phyloP scores from a whole-genome alignment of 139 green algal genomes.

The Volvox africanus region DNA sequence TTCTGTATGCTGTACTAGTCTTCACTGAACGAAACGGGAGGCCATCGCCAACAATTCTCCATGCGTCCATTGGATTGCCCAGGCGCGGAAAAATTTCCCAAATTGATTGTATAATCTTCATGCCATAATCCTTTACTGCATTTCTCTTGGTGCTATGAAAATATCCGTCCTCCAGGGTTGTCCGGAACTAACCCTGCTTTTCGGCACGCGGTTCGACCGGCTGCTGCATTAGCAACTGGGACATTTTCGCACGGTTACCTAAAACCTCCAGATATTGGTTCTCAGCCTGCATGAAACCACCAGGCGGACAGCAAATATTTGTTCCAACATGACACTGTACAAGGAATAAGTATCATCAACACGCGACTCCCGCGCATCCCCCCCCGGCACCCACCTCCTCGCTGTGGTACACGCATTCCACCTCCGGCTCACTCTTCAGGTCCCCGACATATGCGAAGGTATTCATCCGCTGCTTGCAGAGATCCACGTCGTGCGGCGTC shows the following conservation, averaged over 20 bases:
- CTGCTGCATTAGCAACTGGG: slow-evolving; percentile 39
- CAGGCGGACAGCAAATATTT: neutral
- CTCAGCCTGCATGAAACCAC: slow-evolving; percentile 43
- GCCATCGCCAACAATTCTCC: no score
- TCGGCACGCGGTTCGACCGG: neutral
- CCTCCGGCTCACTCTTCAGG: slow-evolving; percentile 86
- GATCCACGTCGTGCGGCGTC: slow-evolving; percentile 75
- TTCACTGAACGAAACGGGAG: no score
- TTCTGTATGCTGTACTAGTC: no score
- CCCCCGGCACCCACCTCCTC: slow-evolving; percentile 66
- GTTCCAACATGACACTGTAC: neutral
- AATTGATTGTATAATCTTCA: no score
- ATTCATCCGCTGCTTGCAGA: slow-evolving; percentile 98
- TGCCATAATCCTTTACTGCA: no score
- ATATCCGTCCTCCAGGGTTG: no score
- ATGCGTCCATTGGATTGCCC: no score
- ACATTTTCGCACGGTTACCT: slow-evolving; percentile 10
- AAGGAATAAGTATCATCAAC: no score
- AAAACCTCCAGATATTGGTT: slow-evolving; percentile 63
- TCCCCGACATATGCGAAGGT: slow-evolving; percentile 99
- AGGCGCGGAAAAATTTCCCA: no score
- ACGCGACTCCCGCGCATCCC: neutral
- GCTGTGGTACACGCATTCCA: slow-evolving; percentile 97
- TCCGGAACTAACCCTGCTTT: neutral
- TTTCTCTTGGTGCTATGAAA: no score